Conservation (phyloP, 2,329 filamentous ascomycete genomes). For the Penicillium sp. region DNA sequence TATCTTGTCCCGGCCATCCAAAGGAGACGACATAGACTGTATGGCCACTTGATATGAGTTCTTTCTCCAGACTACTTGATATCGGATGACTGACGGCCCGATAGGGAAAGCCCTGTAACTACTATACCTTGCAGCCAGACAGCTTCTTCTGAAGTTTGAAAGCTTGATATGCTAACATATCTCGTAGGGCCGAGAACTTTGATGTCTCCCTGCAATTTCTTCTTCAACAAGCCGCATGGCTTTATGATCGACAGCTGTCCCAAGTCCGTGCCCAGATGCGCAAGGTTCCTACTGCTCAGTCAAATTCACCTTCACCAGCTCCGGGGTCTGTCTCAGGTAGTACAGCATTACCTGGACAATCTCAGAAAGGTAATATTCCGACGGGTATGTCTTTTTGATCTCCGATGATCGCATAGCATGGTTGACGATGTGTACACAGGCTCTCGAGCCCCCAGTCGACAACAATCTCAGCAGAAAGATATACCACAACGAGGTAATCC, state of each 20-base stretch:
- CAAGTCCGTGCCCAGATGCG: slow-evolving; percentile 89
- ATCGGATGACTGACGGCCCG: slow-evolving; percentile 20
- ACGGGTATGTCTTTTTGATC: slow-evolving; percentile 26
- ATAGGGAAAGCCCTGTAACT: slow-evolving; percentile 72
- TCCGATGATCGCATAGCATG: neutral
- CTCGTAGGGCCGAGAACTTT: slow-evolving; percentile 66
- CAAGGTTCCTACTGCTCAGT: slow-evolving; percentile 51
- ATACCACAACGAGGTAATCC: slow-evolving; percentile 27
- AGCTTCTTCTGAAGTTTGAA: too few relatives aligned
- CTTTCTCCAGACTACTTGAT: neutral
- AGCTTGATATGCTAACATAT: slow-evolving; percentile 3
- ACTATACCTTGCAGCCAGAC: slow-evolving; percentile 5
- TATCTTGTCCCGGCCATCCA: slow-evolving; percentile 76
- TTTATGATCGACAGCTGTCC: slow-evolving; percentile 86
- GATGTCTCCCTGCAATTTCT: slow-evolving; percentile 85
- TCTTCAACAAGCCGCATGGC: slow-evolving; percentile 87
- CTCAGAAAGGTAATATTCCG: slow-evolving; percentile 33
- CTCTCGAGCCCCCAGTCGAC: slow-evolving; percentile 39
- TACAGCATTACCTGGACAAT: slow-evolving; percentile 36
- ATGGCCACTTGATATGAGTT: slow-evolving; percentile 14
- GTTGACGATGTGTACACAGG: slow-evolving; percentile 24
- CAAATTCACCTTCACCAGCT: slow-evolving; percentile 42
- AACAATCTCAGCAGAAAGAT: slow-evolving; percentile 40
- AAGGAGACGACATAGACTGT: slow-evolving; percentile 84
- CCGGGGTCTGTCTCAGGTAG: slow-evolving; percentile 46